Evolutionary conservation across 140 eudicot species (phyloP).

Genomic region (Cichorium intybus): DNA sequence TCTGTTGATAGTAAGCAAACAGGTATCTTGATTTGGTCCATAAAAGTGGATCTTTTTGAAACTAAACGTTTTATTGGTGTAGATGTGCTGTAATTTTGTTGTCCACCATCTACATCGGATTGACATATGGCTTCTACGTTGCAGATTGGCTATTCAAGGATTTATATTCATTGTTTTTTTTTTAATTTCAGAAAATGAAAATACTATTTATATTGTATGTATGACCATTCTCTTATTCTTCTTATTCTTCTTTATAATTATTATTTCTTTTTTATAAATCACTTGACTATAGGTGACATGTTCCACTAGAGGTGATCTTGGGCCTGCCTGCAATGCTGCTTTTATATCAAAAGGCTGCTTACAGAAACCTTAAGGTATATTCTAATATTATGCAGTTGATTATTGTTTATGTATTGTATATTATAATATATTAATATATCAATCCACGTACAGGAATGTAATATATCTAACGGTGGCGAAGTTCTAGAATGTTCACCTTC

Average conservation of each 20-base stretch:
- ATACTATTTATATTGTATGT: conserved; percentile 58
- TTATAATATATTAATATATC: conserved; percentile 1
- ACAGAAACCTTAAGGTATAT: conserved; percentile 64
- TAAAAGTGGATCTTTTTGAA: no score
- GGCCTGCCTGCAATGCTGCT: no score
- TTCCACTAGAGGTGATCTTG: no score
- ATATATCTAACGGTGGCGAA: conserved; percentile 38
- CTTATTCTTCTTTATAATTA: neutral
- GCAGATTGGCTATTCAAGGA: conserved; percentile 64
- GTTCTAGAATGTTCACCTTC: no score
- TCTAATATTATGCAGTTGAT: neutral
- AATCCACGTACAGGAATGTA: conserved; percentile 47
- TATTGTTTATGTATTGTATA: no score
- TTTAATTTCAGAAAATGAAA: no score
- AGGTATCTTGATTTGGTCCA: neutral
- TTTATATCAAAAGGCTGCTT: conserved; percentile 65
- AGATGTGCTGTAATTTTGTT: conserved; percentile 50
- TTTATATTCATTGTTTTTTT: conserved; percentile 36
- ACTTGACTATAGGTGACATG: no score
- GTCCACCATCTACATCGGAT: conserved; percentile 49
- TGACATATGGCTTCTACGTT: conserved; percentile 69
- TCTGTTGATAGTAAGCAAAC: no score
- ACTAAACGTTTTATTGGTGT: conserved; percentile 20
- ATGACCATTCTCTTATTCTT: conserved; percentile 23
- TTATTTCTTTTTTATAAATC: no score